These are phyloP conservation scores for Mycena pura DNA, from an alignment of 768 basidiomycete genomes.

Conservation along the genomic window DNA sequence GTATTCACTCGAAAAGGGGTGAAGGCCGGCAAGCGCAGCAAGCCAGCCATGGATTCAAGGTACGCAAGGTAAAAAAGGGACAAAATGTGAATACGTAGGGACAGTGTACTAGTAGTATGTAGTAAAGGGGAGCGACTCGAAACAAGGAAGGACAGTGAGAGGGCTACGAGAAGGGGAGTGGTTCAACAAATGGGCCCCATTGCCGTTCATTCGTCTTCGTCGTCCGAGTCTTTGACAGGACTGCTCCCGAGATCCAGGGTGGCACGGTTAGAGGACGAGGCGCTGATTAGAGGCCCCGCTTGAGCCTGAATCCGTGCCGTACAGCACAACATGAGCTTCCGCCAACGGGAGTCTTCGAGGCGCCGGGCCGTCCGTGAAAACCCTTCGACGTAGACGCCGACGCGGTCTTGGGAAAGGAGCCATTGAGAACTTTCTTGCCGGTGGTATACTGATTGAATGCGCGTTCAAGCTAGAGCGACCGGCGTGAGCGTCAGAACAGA, in stretches of 20 bases:
- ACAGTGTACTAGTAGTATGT: no score
- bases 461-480: neutral
- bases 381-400: neutral
- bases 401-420: neutral
- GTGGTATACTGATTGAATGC: constrained; percentile 2
- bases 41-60: neutral
- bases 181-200: no score
- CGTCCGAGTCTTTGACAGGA: neutral
- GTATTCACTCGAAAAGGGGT: neutral
- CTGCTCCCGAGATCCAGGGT: constrained; percentile 2
- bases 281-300: neutral
- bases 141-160: no score
- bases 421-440: neutral
- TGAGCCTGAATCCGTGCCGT: neutral
- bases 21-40: neutral
- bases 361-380: neutral
- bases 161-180: no score
- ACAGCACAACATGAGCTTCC: neutral
- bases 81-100: no score
- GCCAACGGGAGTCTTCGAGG: neutral
- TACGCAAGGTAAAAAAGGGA: neutral
- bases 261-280: neutral
- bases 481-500: no score
- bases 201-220: neutral
- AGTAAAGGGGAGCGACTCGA: no score